phyloP scores from a whole-genome alignment of 1,284 basidiomycete genomes.

The Heimioporus punctisporus region DNA sequence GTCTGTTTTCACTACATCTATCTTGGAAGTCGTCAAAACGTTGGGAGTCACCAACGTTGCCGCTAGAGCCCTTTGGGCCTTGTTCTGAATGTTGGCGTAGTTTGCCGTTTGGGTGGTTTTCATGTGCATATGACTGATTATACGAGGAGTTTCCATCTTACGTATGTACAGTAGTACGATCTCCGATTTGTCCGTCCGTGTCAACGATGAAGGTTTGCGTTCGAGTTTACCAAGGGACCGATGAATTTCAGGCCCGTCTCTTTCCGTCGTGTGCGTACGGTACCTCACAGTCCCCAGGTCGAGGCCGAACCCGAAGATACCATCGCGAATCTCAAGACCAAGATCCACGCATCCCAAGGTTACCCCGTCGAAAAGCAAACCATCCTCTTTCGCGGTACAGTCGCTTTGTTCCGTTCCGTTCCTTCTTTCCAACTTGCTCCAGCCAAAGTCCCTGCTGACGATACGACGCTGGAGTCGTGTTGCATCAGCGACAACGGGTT shows the following conservation, averaged over 20 bases:
- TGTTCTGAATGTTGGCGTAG: constrained; percentile 5
- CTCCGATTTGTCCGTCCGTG: too few relatives aligned
- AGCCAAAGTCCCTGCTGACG: neutral
- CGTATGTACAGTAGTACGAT: too few relatives aligned
- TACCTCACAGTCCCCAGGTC: neutral
- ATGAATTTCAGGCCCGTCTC: constrained; percentile 1
- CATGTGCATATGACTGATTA: too few relatives aligned
- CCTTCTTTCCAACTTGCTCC: neutral
- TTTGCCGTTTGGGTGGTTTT: too few relatives aligned
- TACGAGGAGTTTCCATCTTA: too few relatives aligned
- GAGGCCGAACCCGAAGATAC: constrained; percentile 2
- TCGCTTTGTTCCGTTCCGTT: neutral
- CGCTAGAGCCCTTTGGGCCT: constrained; percentile 1
- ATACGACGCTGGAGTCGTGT: constrained; percentile 1
- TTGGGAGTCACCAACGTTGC: neutral
- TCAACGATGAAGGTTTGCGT: constrained; percentile 1
- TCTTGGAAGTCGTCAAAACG: neutral
- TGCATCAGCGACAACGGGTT: constrained; percentile 6
- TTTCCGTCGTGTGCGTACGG: too few relatives aligned
- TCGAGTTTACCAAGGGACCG: neutral
- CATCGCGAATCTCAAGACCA: constrained; percentile 2
- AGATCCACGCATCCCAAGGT: constrained; percentile 3
- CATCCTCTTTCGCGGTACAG: constrained; percentile 6
- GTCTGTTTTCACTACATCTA: constrained; percentile 10
- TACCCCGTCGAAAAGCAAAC: constrained; percentile 2